Conservation (phyloP, 768 basidiomycete species). For the Suillus subalutaceus region DNA sequence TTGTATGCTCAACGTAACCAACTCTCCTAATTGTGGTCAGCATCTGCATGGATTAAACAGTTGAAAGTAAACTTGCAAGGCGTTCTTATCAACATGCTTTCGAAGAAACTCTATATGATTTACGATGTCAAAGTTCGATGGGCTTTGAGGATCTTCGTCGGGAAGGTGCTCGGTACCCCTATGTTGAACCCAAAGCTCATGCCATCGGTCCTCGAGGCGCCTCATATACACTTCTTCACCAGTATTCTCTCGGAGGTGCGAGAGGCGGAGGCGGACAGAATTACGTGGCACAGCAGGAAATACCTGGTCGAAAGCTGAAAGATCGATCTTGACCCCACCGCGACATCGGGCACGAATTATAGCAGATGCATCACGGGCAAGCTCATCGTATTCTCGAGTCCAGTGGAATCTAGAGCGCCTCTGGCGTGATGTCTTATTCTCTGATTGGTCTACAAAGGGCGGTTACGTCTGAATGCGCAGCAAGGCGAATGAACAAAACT, state of each 20-base stretch:
- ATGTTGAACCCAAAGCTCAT: conserved; percentile 73
- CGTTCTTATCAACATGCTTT: conserved; percentile 81
- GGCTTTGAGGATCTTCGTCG: conserved; percentile 69
- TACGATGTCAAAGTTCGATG: conserved; percentile 77
- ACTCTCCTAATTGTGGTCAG: conserved; percentile 53
- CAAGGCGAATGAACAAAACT: not conserved
- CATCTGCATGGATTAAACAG: conserved; percentile 4
- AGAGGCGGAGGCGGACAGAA: conserved; percentile 70
- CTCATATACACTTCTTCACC: conserved; percentile 77
- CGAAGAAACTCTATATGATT: conserved; percentile 84
- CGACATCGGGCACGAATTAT: conserved; percentile 83
- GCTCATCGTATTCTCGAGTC: conserved; percentile 87
- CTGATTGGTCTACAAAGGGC: conserved; percentile 7
- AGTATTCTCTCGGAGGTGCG: conserved; percentile 58
- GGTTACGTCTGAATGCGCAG: conserved; percentile 8
- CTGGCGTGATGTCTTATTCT: conserved; percentile 18
- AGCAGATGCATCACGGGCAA: conserved; percentile 81
- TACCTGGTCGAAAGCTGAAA: conserved; percentile 73
- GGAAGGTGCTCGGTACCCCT: conserved; percentile 67
- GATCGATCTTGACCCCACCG: conserved; percentile 59
- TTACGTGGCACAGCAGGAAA: conserved; percentile 79
- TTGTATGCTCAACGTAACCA: conserved; percentile 55
- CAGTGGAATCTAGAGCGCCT: conserved; percentile 77
- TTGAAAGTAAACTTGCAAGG: conserved; percentile 61
- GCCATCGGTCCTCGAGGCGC: conserved; percentile 82